phyloP scores from a whole-genome alignment of 2,329 filamentous ascomycete species.

The Diaporthe longicolla region DNA sequence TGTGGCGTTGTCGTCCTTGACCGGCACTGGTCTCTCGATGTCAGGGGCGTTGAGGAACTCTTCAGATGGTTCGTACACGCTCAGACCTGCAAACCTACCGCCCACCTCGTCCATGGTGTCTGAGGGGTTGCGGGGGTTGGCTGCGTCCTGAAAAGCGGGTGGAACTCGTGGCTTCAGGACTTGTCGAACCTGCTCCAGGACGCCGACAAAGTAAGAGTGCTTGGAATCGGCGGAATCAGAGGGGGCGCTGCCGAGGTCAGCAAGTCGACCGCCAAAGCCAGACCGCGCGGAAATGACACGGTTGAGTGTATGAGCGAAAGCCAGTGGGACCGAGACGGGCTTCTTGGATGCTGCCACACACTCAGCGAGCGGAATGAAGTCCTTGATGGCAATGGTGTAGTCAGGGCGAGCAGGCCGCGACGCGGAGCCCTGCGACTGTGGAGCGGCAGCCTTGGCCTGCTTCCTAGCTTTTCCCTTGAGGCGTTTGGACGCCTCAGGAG shows the following conservation, averaged over 20 bases:
- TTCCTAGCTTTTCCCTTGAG: slow-evolving; percentile 51
- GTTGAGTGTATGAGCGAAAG: slow-evolving; percentile 52
- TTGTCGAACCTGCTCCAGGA: background rate
- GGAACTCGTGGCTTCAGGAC: background rate
- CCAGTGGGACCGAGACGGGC: slow-evolving; percentile 48
- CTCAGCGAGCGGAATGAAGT: slow-evolving; percentile 56
- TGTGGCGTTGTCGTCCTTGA: slow-evolving; percentile 41
- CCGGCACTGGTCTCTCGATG: slow-evolving; percentile 44
- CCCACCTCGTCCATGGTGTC: slow-evolving; percentile 30
- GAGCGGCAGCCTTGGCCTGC: slow-evolving; percentile 42
- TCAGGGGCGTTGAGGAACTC: slow-evolving; percentile 53
- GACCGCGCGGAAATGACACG: slow-evolving; percentile 55
- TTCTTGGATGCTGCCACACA: slow-evolving; percentile 50
- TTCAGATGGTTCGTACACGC: slow-evolving; percentile 55
- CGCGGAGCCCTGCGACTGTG: slow-evolving; percentile 3
- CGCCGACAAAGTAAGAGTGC: slow-evolving; percentile 7
- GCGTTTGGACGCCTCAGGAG: background rate
- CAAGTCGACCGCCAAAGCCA: slow-evolving; percentile 47
- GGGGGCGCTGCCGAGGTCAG: slow-evolving; percentile 36
- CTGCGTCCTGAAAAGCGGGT: background rate
- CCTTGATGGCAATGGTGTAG: slow-evolving; percentile 54
- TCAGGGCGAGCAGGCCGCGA: slow-evolving; percentile 42
- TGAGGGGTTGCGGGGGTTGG: background rate
- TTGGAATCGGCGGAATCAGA: background rate
- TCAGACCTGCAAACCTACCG: slow-evolving; percentile 54